Conservation (phyloP, 2,329 filamentous ascomycete genomes). For the Grosmannia clavigera region DNA sequence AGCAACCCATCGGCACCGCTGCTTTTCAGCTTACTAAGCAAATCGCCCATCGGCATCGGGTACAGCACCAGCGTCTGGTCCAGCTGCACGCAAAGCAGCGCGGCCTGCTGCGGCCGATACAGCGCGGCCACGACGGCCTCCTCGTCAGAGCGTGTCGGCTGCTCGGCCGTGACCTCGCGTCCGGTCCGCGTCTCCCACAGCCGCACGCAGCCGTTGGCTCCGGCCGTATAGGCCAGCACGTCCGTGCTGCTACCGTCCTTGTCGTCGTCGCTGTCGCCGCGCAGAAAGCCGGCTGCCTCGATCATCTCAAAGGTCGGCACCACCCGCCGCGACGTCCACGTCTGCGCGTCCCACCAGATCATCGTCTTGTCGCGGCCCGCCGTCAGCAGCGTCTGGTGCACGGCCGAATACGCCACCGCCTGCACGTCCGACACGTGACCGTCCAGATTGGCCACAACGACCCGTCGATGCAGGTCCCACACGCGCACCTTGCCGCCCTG, state of each 20-base stretch:
- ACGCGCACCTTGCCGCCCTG: constrained; percentile 89
- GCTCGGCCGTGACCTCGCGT: constrained; percentile 65
- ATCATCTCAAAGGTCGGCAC: constrained; percentile 77
- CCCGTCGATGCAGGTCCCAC: constrained; percentile 82
- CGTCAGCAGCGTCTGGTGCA: constrained; percentile 66
- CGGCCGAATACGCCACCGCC: constrained; percentile 65
- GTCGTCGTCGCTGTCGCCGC: background rate
- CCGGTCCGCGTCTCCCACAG: constrained; percentile 73
- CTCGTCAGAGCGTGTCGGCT: constrained; percentile 45
- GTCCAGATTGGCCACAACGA: constrained; percentile 64
- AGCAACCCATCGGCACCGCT: constrained; percentile 8
- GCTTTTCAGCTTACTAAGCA: constrained; percentile 12
- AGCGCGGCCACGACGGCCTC: constrained; percentile 62
- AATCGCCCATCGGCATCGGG: constrained; percentile 4
- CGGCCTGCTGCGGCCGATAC: constrained; percentile 50
- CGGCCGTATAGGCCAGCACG: constrained; percentile 66
- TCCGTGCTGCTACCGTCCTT: constrained; percentile 25
- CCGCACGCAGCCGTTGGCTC: constrained; percentile 69
- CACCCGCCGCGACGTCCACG: constrained; percentile 72
- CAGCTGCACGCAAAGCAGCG: constrained; percentile 70
- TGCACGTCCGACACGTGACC: constrained; percentile 95
- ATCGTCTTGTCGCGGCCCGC: constrained; percentile 87
- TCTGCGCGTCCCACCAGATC: constrained; percentile 77
- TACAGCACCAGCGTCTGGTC: constrained; percentile 43
- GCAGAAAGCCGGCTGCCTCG: constrained; percentile 71